Conservation (phyloP, 2,329 filamentous ascomycete genomes). For the Sordariomycetes sp. region DNA sequence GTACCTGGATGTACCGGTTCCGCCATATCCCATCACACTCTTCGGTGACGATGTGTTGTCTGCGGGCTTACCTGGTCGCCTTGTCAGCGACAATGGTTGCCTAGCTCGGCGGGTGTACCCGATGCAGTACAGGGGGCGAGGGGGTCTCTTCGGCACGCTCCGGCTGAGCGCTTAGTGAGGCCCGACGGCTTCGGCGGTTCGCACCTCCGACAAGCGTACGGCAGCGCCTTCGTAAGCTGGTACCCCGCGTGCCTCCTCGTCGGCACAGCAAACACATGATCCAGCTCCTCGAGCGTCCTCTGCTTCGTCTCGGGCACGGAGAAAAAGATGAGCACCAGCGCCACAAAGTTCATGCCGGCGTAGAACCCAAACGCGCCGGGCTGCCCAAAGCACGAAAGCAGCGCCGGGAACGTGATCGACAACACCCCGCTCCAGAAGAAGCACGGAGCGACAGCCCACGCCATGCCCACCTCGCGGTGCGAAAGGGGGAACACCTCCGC, state of each 20-base stretch:
- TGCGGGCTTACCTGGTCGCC: background rate
- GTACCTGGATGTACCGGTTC: background rate
- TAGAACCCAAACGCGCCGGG: background rate
- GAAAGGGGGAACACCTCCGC: background rate
- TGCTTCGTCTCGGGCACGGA: conserved; percentile 19
- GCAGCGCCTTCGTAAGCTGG: conserved; percentile 11
- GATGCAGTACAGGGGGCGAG: no score
- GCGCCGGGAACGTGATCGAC: background rate
- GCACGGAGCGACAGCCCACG: background rate
- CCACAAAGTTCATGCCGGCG: background rate
- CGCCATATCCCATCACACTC: background rate
- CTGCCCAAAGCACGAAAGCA: background rate
- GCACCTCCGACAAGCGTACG: conserved; percentile 11
- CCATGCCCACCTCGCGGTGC: background rate
- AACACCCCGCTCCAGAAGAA: background rate
- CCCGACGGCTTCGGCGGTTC: no score
- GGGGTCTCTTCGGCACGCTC: no score
- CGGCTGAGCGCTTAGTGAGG: no score
- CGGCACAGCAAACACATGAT: conserved; percentile 16
- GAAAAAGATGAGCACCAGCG: conserved; percentile 12
- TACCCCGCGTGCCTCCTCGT: conserved; percentile 17
- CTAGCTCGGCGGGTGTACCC: no score
- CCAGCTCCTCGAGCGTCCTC: conserved; percentile 19
- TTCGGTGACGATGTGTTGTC: background rate
- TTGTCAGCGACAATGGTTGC: background rate